Conservation (phyloP, 306 rosid species). For the Cicer cuneatum region DNA sequence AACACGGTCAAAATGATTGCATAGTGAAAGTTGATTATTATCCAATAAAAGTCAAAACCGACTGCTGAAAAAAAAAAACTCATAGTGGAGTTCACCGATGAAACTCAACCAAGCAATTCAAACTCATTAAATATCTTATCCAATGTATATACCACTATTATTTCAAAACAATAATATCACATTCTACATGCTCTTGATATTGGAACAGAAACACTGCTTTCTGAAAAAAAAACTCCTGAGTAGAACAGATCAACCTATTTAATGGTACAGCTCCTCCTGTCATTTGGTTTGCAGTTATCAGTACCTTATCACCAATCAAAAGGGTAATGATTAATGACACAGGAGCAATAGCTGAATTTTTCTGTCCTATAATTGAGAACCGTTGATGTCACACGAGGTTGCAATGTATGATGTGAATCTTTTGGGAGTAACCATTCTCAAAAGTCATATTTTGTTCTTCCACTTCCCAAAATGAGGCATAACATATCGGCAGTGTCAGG, state of each 20-base stretch:
- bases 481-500: constrained; percentile 68
- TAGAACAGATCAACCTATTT: not conserved
- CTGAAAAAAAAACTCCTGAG: constrained; percentile 14
- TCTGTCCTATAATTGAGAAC: not conserved
- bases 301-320: not conserved
- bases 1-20: not conserved
- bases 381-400: not conserved
- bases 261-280: constrained; percentile 24
- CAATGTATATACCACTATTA: not conserved
- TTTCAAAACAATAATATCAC: constrained; percentile 1
- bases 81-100: not conserved
- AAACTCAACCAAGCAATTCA: not conserved
- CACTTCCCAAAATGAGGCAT: constrained; percentile 85
- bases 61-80: not conserved
- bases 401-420: not conserved
- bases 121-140: not conserved
- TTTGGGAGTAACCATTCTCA: constrained; percentile 38
- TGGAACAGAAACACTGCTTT: not conserved
- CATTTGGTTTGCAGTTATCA: constrained; percentile 30
- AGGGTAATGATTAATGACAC: not conserved
- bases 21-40: not conserved
- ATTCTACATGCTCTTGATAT: not conserved
- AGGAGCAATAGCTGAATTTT: constrained; percentile 1
- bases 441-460: constrained; percentile 89
- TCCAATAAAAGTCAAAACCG: not conserved